Evolutionary conservation across 371 early-diverging fungal species (phyloP).

Genomic region (Dentiscutata heterogama): DNA sequence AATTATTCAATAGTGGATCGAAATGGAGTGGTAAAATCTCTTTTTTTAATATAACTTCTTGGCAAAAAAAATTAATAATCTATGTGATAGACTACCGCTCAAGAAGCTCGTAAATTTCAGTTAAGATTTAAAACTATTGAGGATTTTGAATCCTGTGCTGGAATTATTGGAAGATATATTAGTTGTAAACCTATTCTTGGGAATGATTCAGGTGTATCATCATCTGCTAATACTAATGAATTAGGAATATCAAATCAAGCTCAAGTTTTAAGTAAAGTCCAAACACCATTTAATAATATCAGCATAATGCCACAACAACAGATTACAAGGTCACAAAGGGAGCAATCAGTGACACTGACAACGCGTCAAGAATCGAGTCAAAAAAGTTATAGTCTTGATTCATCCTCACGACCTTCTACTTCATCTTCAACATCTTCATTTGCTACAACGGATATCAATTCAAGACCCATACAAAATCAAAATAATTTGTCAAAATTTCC

Average conservation of each 20-base stretch:
- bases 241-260: not conserved
- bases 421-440: too few relatives aligned
- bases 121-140: not conserved
- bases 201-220: not conserved
- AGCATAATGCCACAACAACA: not conserved
- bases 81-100: not conserved
- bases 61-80: too few relatives aligned
- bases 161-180: slow-evolving; percentile 25
- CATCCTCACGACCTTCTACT: too few relatives aligned
- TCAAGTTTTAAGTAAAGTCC: not conserved
- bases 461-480: too few relatives aligned
- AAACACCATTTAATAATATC: not conserved
- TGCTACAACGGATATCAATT: too few relatives aligned
- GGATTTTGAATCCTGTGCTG: slow-evolving; percentile 26
- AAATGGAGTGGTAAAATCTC: not conserved
- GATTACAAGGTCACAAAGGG: not conserved
- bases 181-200: not conserved
- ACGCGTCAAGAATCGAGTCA: not conserved
- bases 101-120: slow-evolving; percentile 22
- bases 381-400: not conserved
- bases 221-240: not conserved
- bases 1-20: not conserved
- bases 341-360: not conserved
- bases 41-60: not conserved
- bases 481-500: too few relatives aligned